These are phyloP conservation scores for Fusarium sp. DNA, from an alignment of 2,329 filamentous ascomycete genomes.

Conservation along the genomic window DNA sequence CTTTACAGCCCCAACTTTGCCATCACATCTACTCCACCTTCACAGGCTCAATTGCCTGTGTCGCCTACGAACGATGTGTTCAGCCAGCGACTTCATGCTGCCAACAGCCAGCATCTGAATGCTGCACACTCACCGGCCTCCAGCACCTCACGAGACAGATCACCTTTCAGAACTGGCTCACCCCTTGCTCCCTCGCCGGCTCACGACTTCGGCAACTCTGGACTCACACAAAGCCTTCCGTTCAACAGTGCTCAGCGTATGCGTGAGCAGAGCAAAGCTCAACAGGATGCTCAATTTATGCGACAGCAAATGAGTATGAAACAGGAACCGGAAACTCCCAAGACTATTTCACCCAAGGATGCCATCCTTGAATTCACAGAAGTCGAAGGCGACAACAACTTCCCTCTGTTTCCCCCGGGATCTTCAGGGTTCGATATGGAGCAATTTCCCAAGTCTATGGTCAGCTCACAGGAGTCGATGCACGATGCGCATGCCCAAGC, in stretches of 20 bases:
- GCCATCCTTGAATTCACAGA: conserved; percentile 88
- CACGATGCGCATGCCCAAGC: conserved; percentile 39
- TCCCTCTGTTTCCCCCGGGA: conserved; percentile 79
- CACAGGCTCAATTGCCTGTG: conserved; percentile 61
- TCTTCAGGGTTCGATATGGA: conserved; percentile 62
- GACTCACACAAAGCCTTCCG: conserved; percentile 39
- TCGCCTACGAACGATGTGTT: conserved; percentile 72
- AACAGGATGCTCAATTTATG: conserved; percentile 66
- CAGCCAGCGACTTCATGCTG: conserved; percentile 81
- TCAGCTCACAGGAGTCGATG: conserved; percentile 36
- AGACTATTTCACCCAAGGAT: conserved; percentile 96
- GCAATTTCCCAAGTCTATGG: conserved; percentile 55
- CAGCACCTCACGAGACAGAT: conserved; percentile 72
- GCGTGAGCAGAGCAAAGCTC: conserved; percentile 71
- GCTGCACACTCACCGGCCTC: conserved; percentile 67
- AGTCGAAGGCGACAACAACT: conserved; percentile 75
- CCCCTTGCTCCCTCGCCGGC: conserved; percentile 65
- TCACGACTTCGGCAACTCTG: conserved; percentile 58
- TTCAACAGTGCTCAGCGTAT: conserved; percentile 70
- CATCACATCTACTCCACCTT: conserved; percentile 68
- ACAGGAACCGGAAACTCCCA: conserved; percentile 67
- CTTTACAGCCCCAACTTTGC: conserved; percentile 80
- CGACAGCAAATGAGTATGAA: conserved; percentile 58
- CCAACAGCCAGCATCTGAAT: conserved; percentile 78
- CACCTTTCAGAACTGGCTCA: conserved; percentile 83